Evolutionary conservation across 257 asterid genomes (phyloP).

Genomic region (Solanum clarkiae): DNA sequence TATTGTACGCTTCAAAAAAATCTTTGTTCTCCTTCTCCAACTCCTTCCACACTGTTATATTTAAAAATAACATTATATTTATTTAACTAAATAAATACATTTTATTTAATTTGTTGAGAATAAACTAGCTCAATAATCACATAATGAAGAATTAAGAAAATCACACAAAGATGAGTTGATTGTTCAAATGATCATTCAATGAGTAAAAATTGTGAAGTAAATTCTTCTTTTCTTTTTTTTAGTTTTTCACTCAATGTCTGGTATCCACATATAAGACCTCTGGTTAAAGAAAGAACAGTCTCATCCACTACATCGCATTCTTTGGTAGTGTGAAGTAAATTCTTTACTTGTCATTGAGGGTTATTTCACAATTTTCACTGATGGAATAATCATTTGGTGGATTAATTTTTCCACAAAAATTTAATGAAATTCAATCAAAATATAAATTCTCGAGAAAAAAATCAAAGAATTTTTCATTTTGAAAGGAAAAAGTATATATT

Average conservation of each 20-base stretch:
- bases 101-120: not conserved
- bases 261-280: no score
- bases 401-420: no score
- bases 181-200: not conserved
- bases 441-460: no score
- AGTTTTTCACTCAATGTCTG: no score
- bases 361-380: not conserved
- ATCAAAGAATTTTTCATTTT: no score
- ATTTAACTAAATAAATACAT: not conserved
- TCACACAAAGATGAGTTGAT: not conserved
- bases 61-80: not conserved
- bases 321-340: not conserved
- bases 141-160: not conserved
- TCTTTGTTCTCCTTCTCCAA: constrained; percentile 49
- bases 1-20: constrained; percentile 18
- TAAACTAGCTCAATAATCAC: not conserved
- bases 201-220: not conserved
- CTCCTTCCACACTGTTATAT: constrained; percentile 68
- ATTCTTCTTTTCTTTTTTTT: not conserved
- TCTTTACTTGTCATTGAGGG: not conserved
- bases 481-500: no score
- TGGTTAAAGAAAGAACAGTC: no score
- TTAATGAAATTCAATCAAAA: no score
- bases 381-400: not conserved
- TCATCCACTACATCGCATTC: no score